Base-by-base conservation (phyloP, 345 rosid genomes). In the Lagerstroemia speciosa region DNA sequence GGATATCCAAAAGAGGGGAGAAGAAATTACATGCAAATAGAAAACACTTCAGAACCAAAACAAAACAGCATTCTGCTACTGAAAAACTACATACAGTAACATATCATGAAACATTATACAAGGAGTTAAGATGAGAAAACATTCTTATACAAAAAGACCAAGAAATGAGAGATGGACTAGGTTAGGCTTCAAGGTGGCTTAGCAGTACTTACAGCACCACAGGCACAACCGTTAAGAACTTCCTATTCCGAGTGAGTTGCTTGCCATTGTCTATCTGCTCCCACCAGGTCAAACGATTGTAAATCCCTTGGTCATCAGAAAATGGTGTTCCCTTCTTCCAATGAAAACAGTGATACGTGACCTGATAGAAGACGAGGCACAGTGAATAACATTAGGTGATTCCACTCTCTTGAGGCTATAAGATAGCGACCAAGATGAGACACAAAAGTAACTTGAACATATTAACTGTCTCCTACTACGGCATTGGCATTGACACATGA, bases 291-390 rank as follows among this genome's bases (percentile, higher is more conserved):
- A 94, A 77, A 67, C 85, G 55, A 70, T 94, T 94, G 78, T 94
- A 91, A 76, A 94, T 92, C 22, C 99, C 98, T 73, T 94, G 99
- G 73, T 94, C 99, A 20, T 94, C 99, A 20, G 85, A 87, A 76
- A 94, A 94, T 8, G 99, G 99, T 5, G 98, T 94, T 74, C 99
- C 99, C 76, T 94, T 91, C 91, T 88, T 89, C 98, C 98, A 94
- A 80, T 94, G 99, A 74, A 94, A 94, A 83, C 83, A 89, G 76
- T 91, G 99, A 76, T 89, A 94, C 19, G 96, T 94, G 57, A 94
- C 77, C 98, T 94, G 86, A 67, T 11, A 26, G 60, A 53, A 53
- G 60, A 53, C 24, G 5, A 76, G 67, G 20, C 26, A 36, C n/a
- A 62, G 14, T 62, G n/a, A 17, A 62, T 15, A 62, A 36, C 9